Base-by-base conservation (phyloP, 768 basidiomycete genomes). In the Amanita phalloides region DNA sequence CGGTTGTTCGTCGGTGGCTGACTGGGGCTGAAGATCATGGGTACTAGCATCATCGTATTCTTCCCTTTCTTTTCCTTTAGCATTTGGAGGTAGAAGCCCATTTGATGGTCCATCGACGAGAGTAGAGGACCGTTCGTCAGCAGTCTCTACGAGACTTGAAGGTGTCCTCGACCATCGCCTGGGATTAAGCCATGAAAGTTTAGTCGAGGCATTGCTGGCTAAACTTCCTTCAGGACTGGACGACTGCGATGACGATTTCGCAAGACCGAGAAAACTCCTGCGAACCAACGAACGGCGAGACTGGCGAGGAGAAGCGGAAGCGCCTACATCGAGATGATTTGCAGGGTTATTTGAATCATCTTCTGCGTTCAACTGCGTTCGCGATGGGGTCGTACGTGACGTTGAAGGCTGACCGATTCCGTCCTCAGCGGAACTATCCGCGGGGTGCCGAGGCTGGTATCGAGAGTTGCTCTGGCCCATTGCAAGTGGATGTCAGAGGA, bases 21-120 rank as follows among this genome's bases (percentile, higher is more conserved):
- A 41, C 23, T 46, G 14, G 35, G 35, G 32, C 28, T 58, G 44
- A 25, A 23, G 14, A 35, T 53, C 48, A 26, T 45, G 26, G 37
- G 45, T 33, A 28, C 37, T 41, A 33, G 42, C 43, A 28, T 17
- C 11, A 14, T 36, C 28, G 54, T 45, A 35, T 42, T 49, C 9
- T 51, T 65, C 45, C 57, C 43, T 48, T 60, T 58, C 65, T 57
- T 67, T 69, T 52, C 68, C 69, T 58, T 72, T 71, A 30, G 54
- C 30, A 50, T 48, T 49, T 49, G 17, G 25, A 44, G 36, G 46
- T 46, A 32, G 33, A 33, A 33, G 4, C 33, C 13, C 21, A 23
- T 49, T 46, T 39, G 37, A 20, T 30, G 23, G 41, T 17, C 37
- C 20, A 37, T 50, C 45, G 23, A 17, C 6, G 25, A 33, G 45